phyloP scores from a whole-genome alignment of 805 yeast species.

The Ogataea pilisensis region DNA sequence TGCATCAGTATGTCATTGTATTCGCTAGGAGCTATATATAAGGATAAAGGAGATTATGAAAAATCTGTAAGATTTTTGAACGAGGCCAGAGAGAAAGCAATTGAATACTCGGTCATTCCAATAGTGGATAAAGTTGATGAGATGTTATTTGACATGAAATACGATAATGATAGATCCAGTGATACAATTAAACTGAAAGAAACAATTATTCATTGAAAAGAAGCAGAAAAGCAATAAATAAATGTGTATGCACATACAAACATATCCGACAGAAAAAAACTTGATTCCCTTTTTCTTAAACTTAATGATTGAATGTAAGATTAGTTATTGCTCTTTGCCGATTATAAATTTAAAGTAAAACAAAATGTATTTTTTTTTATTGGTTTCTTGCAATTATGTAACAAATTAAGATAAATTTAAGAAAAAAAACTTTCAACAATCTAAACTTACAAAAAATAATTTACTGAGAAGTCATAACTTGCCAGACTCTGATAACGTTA shows the following conservation, averaged over 20 bases:
- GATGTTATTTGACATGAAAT: constrained; percentile 42
- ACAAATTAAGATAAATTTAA: constrained; percentile 11
- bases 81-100: constrained; percentile 69
- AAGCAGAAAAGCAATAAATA: too few relatives aligned
- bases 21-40: constrained; percentile 75
- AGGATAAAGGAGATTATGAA: constrained; percentile 54
- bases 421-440: constrained; percentile 5
- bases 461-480: constrained; percentile 85
- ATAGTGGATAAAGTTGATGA: constrained; percentile 60
- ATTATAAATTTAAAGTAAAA: too few relatives aligned
- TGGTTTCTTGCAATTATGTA: constrained; percentile 14
- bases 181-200: background rate
- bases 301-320: background rate
- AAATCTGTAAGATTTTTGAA: constrained; percentile 58
- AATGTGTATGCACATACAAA: too few relatives aligned
- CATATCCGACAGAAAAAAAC: too few relatives aligned
- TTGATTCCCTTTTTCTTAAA: background rate
- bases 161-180: background rate
- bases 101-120: constrained; percentile 59
- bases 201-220: too few relatives aligned
- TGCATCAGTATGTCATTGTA: constrained; percentile 70
- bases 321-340: too few relatives aligned
- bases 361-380: constrained; percentile 6
- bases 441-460: constrained; percentile 18
- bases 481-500: constrained; percentile 99